Evolutionary conservation across 2,329 filamentous ascomycete genomes (phyloP).

Genomic region (Monilinia polystroma): DNA sequence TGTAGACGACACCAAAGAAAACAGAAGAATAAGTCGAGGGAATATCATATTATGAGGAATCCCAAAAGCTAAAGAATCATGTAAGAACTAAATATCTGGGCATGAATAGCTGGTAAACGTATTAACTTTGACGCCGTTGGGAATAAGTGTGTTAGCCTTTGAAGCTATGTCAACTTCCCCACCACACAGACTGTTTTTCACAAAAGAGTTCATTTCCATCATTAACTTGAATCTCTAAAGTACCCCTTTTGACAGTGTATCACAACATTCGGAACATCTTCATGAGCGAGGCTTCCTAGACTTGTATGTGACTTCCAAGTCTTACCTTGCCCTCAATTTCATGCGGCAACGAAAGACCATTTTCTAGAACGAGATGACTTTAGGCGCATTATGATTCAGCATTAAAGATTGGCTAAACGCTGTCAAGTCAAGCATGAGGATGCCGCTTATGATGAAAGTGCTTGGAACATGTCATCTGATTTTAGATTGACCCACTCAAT

Average conservation of each 20-base stretch:
- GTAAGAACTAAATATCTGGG: background rate
- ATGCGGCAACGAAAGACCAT: too few relatives aligned
- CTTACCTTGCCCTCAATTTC: too few relatives aligned
- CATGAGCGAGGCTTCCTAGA: background rate
- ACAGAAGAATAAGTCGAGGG: background rate
- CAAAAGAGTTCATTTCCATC: background rate
- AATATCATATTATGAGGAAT: background rate
- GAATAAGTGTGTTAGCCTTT: background rate
- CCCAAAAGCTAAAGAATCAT: background rate
- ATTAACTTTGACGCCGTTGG: background rate
- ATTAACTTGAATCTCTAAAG: background rate
- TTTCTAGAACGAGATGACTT: background rate
- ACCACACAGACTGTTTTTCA: background rate
- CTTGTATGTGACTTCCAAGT: too few relatives aligned
- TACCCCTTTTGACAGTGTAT: background rate
- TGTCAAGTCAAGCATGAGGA: background rate
- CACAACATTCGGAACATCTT: background rate
- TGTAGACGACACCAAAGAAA: background rate
- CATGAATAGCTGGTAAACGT: background rate
- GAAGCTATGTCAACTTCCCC: background rate
- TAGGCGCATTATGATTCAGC: background rate
- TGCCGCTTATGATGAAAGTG: background rate
- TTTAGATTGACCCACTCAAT: background rate
- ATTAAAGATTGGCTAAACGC: background rate
- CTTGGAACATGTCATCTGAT: background rate